Evolutionary conservation across 805 yeast species (phyloP).

Genomic region (Blastobotrys peoriensis): DNA sequence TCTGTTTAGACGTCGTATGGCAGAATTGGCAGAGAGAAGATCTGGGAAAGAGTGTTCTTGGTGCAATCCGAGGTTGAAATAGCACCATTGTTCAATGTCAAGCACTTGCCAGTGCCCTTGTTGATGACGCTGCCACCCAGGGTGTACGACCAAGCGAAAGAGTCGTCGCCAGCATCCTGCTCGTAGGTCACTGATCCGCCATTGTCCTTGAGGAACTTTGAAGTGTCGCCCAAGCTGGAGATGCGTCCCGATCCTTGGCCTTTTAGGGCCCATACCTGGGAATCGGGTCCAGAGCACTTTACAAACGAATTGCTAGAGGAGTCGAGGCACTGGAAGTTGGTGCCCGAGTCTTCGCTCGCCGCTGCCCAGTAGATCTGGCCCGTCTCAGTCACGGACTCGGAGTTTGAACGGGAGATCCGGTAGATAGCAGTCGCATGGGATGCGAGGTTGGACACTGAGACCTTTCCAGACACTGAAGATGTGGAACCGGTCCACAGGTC

Average conservation of each 20-base stretch:
- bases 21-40: background rate
- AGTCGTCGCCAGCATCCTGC: background rate
- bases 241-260: background rate
- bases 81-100: background rate
- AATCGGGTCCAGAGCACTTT: background rate
- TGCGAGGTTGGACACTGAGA: background rate
- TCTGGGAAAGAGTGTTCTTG: background rate
- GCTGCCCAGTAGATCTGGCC: slow-evolving; percentile 2
- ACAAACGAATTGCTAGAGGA: background rate
- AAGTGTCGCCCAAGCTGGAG: background rate
- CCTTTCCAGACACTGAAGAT: background rate
- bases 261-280: background rate
- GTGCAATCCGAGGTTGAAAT: background rate
- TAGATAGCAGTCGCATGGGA: slow-evolving; percentile 5
- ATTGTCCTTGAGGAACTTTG: background rate
- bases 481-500: slow-evolving; percentile 1
- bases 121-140: background rate
- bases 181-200: background rate
- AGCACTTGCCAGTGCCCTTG: slow-evolving; percentile 4
- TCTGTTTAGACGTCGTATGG: background rate
- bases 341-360: background rate
- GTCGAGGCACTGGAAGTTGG: background rate
- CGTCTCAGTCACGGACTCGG: background rate
- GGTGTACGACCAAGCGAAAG: slow-evolving; percentile 1
- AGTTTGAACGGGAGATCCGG: background rate